Conservation (phyloP, 78 protist genomes). For the Pigoraptor vietnamica region DNA sequence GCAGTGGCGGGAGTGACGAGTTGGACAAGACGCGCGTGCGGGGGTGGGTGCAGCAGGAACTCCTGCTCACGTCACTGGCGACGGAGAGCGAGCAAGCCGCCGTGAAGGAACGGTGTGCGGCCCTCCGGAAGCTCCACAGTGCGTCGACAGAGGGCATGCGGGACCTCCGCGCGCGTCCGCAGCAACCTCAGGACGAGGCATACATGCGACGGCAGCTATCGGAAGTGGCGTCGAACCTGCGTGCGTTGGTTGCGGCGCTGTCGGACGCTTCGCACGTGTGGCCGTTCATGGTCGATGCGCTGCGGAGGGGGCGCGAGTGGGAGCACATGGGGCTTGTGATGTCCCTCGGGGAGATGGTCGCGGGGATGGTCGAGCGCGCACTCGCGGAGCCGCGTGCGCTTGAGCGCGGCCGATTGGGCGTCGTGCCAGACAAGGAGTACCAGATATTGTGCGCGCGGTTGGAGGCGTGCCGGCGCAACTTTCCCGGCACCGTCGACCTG, state of each 20-base stretch:
- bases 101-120: background rate
- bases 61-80: background rate
- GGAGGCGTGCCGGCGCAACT: background rate
- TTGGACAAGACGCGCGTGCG: background rate
- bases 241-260: background rate
- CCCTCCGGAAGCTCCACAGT: background rate
- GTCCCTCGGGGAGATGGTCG: background rate
- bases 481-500: background rate
- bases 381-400: no score
- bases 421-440: background rate
- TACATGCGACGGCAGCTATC: background rate
- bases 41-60: background rate
- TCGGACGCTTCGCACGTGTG: background rate
- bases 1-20: background rate
- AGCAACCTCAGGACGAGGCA: background rate
- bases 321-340: background rate
- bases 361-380: background rate
- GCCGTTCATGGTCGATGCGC: background rate
- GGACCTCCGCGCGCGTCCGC: background rate
- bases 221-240: background rate
- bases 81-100: background rate
- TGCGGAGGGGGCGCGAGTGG: background rate
- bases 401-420: no score
- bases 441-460: background rate
- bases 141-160: background rate